Evolutionary conservation across 2,329 filamentous ascomycete species (phyloP).

Genomic region (Stylonectria norvegica): DNA sequence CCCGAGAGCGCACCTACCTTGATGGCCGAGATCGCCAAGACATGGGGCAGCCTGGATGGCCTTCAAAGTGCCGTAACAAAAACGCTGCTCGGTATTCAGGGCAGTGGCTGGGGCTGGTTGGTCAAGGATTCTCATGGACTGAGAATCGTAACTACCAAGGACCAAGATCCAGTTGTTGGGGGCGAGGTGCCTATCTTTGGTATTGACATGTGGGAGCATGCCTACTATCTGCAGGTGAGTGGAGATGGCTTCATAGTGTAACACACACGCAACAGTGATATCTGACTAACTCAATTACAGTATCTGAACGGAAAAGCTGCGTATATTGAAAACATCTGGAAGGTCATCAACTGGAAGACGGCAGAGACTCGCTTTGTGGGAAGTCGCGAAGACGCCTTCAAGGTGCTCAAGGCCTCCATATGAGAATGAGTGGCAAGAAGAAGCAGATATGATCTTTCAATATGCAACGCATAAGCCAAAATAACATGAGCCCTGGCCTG

Average conservation of each 20-base stretch:
- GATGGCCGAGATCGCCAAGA: conserved; percentile 55
- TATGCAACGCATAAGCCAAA: no score
- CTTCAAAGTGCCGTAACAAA: conserved; percentile 66
- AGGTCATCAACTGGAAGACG: conserved; percentile 73
- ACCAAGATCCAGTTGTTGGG: conserved; percentile 72
- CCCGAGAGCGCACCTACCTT: conserved; percentile 56
- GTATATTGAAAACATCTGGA: conserved; percentile 75
- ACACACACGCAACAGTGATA: background rate
- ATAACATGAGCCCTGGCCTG: no score
- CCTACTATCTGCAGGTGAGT: conserved; percentile 76
- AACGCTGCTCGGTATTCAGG: conserved; percentile 68
- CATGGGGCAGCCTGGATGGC: conserved; percentile 64
- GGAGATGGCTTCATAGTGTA: no score
- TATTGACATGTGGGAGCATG: conserved; percentile 92
- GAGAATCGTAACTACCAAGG: conserved; percentile 75
- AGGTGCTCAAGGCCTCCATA: conserved; percentile 41
- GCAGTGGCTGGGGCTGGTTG: conserved; percentile 87
- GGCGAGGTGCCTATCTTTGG: conserved; percentile 69
- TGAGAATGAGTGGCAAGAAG: no score
- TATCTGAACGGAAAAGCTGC: conserved; percentile 73
- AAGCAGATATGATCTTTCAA: no score
- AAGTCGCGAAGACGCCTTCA: conserved; percentile 44
- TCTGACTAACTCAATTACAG: conserved; percentile 42
- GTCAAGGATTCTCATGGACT: conserved; percentile 62
- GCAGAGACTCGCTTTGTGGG: conserved; percentile 60